These are phyloP conservation scores for Phytophthora foliorum DNA, from an alignment of 352 stramenopile species.

Conservation along the genomic window DNA sequence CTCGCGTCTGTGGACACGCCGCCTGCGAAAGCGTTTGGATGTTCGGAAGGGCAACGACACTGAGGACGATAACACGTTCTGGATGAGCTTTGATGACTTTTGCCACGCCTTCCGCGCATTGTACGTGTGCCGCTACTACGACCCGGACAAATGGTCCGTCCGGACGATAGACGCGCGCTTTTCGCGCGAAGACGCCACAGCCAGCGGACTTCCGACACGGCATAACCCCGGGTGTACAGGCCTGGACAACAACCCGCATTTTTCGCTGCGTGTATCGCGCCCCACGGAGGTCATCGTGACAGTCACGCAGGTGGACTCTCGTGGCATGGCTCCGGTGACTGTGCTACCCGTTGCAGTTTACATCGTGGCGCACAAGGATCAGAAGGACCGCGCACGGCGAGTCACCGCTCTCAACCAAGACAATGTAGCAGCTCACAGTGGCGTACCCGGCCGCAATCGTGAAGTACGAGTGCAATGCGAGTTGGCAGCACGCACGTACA, in stretches of 20 bases:
- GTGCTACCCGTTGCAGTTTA: slow-evolving; percentile 81
- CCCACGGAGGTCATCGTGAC: slow-evolving; percentile 90
- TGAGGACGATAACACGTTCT: slow-evolving; percentile 93
- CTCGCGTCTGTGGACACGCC: slow-evolving; percentile 92
- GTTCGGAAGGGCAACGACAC: slow-evolving; percentile 75
- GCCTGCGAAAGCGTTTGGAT: slow-evolving; percentile 84
- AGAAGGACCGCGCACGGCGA: slow-evolving; percentile 67
- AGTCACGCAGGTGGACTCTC: slow-evolving; percentile 83
- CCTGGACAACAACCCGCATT: slow-evolving; percentile 93
- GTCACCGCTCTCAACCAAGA: slow-evolving; percentile 73
- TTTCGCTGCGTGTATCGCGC: slow-evolving; percentile 70
- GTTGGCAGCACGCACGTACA: slow-evolving; percentile 86
- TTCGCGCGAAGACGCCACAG: slow-evolving; percentile 60
- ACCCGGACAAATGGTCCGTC: slow-evolving; percentile 85
- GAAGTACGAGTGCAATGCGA: slow-evolving; percentile 83
- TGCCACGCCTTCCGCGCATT: slow-evolving; percentile 91
- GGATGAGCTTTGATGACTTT: slow-evolving; percentile 97
- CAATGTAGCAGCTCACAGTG: slow-evolving; percentile 84
- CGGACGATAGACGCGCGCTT: slow-evolving; percentile 63
- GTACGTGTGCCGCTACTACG: slow-evolving; percentile 95
- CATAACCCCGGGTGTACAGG: slow-evolving; percentile 82
- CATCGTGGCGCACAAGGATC: slow-evolving; percentile 59
- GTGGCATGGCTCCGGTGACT: slow-evolving; percentile 67
- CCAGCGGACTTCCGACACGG: slow-evolving; percentile 83
- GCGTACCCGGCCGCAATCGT: slow-evolving; percentile 72